Evolutionary conservation across 805 yeast genomes (phyloP).

Genomic region (Barnettozyma botsteinii): DNA sequence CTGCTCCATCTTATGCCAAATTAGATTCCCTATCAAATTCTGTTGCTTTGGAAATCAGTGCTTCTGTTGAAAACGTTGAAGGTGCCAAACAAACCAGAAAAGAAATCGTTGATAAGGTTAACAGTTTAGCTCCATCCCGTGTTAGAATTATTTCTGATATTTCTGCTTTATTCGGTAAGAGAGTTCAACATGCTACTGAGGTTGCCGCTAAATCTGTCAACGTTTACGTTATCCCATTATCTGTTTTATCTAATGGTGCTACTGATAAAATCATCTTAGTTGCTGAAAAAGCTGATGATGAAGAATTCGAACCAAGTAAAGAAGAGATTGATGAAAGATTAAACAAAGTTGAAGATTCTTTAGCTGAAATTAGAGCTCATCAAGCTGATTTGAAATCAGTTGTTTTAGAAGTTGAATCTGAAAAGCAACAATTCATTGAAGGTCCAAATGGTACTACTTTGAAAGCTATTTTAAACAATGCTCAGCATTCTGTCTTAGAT

Average conservation of each 20-base stretch:
- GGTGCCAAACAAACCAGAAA: slow-evolving; percentile 62
- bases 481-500: slow-evolving; percentile 29
- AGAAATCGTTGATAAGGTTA: slow-evolving; percentile 67
- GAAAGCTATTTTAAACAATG: slow-evolving; percentile 31
- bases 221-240: slow-evolving; percentile 56
- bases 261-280: slow-evolving; percentile 49
- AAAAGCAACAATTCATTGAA: slow-evolving; percentile 51
- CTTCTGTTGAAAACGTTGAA: slow-evolving; percentile 39
- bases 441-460: slow-evolving; percentile 62
- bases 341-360: slow-evolving; percentile 44
- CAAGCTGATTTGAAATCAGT: slow-evolving; percentile 48
- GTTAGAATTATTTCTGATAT: slow-evolving; percentile 57
- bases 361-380: slow-evolving; percentile 53
- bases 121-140: slow-evolving; percentile 62
- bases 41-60: slow-evolving; percentile 60
- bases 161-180: slow-evolving; percentile 51
- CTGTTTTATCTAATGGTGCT: slow-evolving; percentile 39
- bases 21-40: slow-evolving; percentile 37
- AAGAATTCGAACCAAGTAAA: slow-evolving; percentile 68
- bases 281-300: slow-evolving; percentile 38
- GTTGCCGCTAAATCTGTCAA: slow-evolving; percentile 39
- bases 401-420: slow-evolving; percentile 45
- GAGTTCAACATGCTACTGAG: slow-evolving; percentile 38
- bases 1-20: slow-evolving; percentile 40
- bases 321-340: slow-evolving; percentile 55